Evolutionary conservation across 352 stramenopile genomes (phyloP), one percentile per base, ranked within the genome.

Genomic region (Globisporangium acanthophoron): DNA sequence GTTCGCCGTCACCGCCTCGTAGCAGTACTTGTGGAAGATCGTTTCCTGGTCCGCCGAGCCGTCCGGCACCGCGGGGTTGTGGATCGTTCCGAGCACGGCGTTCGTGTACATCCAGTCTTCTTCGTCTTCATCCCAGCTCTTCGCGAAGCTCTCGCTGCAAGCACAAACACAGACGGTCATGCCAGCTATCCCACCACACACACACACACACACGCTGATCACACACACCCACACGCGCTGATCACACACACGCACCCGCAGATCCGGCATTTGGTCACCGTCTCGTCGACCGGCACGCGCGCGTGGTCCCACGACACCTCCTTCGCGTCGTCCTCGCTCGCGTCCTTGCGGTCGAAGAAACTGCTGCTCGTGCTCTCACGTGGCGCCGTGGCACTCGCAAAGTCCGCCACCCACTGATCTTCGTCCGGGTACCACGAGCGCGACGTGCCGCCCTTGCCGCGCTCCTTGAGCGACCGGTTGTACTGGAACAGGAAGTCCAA

Each of bases 101-200:
- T 94, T 94, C 59, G 80, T 92, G 66, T 95, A 95, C 84, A 95
- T 90, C 85, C 85, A 95, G 33, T 95, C 85, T 52, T 95, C 85
- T 47, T 95, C 85, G 33, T 95, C 85, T 80, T 95, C 85, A 44
- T 93, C 79, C 81, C 82, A 95, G 61, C 81, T 90, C 60, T 87
- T 92, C 0, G 67, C 67, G 59, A 95, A 93, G 54, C 77, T 79
- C 54, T 95, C 85, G 12, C 78, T 88, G 50, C 29, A 43, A 18
- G 49, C 20, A 52, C 37, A 62, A 0, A 60, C 21, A 39, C 8
- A 35, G 4, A 24, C 16, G 15, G 15, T 4, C 13, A 15, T 9
- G 15, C 9, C 5, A 58, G 5, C 35, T 33, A 52, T 5, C 27
- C 35, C 27, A 49, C 16, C 21, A 48, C 29, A 9, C 6, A 7